Evolutionary conservation across 805 yeast species (phyloP), one percentile per base, ranked within the genome.

Genomic region (Saccharomycopsis sp.): DNA sequence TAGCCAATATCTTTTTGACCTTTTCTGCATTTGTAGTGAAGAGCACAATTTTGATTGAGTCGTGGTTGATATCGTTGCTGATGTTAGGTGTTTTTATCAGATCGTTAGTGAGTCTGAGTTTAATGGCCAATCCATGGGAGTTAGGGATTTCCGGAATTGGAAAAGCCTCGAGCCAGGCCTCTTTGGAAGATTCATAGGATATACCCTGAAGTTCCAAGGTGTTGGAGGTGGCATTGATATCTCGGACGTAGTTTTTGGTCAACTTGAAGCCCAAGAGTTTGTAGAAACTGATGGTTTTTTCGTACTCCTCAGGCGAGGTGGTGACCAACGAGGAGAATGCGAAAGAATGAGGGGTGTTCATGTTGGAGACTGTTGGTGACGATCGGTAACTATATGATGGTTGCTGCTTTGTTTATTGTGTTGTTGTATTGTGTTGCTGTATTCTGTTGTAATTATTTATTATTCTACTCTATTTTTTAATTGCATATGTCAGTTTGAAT

Each of bases 151-250:
- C 52, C 15, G 56, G 59, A 3, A 83, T 47, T 73, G 71, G 25
- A 69, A 83, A 86, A 22, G 84, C 73, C 69, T 86, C 88, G 53
- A 87, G 68, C 96, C 96, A 87, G 29, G 81, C 70, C 70, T 87
- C 96, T 62, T 76, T 79, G 54, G 85, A 66, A 0, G 92, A 86
- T 63, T 86, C 89, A 58, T 74, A 76, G 7, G 89, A 79, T 52
- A 87, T 74, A 2, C 92, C 92, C 52, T 73, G 69, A 15, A 75
- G 69, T 35, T 54, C 73, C 64, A 62, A 72, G 47, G 64, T 69
- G 59, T 61, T 70, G 57, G 73, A 70, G 61, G 76, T 73, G 57
- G 67, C 70, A 22, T 59, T 63, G 54, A 71, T 66, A 68, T 74
- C 80, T 62, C 85, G 84, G 61, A 84, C 75, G 69, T 77, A 87